Conservation (phyloP, 129 eudicot genomes). For the Escallonia herrerae region DNA sequence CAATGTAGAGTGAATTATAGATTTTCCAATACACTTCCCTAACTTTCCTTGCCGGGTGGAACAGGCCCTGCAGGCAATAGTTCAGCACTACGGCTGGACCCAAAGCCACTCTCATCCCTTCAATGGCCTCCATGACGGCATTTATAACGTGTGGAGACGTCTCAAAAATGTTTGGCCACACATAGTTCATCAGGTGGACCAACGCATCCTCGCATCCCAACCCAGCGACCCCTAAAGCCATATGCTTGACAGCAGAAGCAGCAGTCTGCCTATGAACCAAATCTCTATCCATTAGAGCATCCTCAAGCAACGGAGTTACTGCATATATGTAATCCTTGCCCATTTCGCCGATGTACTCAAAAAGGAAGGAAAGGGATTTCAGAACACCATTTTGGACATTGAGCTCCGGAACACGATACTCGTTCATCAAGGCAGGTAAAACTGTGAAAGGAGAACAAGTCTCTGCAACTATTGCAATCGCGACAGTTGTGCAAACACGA, state of each 20-base stretch:
- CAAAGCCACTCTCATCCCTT: slow-evolving; percentile 93
- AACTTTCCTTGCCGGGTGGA: slow-evolving; percentile 97
- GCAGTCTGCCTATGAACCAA: slow-evolving; percentile 90
- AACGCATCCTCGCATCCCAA: slow-evolving; percentile 91
- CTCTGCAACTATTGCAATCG: slow-evolving; percentile 95
- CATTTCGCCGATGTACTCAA: slow-evolving; percentile 95
- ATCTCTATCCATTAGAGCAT: slow-evolving; percentile 93
- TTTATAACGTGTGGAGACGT: slow-evolving; percentile 94
- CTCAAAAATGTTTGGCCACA: slow-evolving; percentile 98
- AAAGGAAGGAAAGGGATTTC: slow-evolving; percentile 77
- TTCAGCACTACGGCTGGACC: slow-evolving; percentile 84
- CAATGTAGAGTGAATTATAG: slow-evolving; percentile 84
- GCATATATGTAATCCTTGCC: slow-evolving; percentile 95
- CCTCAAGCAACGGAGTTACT: slow-evolving; percentile 86
- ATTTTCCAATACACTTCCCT: slow-evolving; percentile 98
- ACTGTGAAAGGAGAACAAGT: slow-evolving; percentile 96
- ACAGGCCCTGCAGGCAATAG: slow-evolving; percentile 88
- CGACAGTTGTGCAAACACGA: slow-evolving; percentile 97
- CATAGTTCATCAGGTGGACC: slow-evolving; percentile 77
- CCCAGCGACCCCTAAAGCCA: slow-evolving; percentile 95
- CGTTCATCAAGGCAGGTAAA: slow-evolving; percentile 90
- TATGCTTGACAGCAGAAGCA: slow-evolving; percentile 93
- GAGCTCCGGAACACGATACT: slow-evolving; percentile 92
- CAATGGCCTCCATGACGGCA: slow-evolving; percentile 97
- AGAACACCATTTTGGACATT: slow-evolving; percentile 93